These are phyloP conservation scores for Ustulina deusta DNA, from an alignment of 2,329 filamentous ascomycete genomes.

Conservation along the genomic window DNA sequence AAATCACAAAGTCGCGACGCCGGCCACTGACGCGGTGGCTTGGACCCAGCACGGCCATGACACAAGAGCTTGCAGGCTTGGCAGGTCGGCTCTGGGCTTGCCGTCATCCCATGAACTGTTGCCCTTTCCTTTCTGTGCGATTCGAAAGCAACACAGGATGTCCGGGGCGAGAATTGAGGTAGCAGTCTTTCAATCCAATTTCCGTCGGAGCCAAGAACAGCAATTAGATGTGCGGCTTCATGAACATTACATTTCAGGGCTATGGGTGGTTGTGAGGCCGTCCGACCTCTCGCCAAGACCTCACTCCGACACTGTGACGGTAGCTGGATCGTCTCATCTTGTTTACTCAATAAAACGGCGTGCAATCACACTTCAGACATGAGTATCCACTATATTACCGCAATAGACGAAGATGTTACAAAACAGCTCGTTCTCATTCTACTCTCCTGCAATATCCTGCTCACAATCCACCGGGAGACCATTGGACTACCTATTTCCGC, in stretches of 20 bases:
- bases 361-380: neutral
- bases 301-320: neutral
- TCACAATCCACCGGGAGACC: neutral
- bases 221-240: neutral
- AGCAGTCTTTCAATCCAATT: neutral
- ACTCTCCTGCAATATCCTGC: neutral
- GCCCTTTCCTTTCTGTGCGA: neutral
- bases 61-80: conserved; percentile 34
- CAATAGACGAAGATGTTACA: neutral
- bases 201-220: neutral
- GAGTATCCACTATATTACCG: neutral
- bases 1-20: conserved; percentile 11
- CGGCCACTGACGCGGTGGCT: conserved; percentile 2
- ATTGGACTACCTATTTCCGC: neutral
- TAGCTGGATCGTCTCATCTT: conserved; percentile 12
- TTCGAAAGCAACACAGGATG: neutral
- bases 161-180: neutral
- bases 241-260: neutral
- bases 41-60: conserved; percentile 26
- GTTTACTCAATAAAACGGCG: neutral
- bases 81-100: conserved; percentile 28
- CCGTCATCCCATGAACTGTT: conserved; percentile 21
- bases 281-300: neutral
- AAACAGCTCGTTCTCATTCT: neutral
- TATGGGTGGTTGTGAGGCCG: neutral